These are phyloP conservation scores for Pseudotsuga menziesii DNA, from an alignment of 75 land plant genomes.

Conservation along the genomic window DNA sequence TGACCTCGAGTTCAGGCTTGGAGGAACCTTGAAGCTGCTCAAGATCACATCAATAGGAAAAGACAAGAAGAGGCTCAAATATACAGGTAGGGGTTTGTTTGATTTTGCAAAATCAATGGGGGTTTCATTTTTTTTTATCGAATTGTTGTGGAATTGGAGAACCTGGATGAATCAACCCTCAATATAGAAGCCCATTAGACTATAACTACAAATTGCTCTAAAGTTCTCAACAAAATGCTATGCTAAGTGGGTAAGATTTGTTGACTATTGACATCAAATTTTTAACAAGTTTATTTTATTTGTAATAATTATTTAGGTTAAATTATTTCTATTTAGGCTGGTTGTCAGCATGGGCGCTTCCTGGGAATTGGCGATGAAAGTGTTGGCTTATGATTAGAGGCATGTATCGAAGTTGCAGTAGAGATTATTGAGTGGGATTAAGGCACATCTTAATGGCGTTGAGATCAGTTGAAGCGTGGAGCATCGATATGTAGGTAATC, in stretches of 20 bases:
- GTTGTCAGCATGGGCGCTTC: constrained; percentile 93
- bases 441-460: constrained; percentile 63
- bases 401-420: constrained; percentile 55
- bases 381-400: constrained; percentile 78
- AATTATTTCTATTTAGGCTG: no score
- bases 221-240: constrained; percentile 17
- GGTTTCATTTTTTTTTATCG: constrained; percentile 17
- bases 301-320: no score
- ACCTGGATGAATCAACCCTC: constrained; percentile 11
- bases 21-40: constrained; percentile 21
- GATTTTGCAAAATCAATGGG: constrained; percentile 21
- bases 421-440: constrained; percentile 64
- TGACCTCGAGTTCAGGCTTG: constrained; percentile 39
- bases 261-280: constrained; percentile 12
- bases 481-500: constrained; percentile 65
- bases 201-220: constrained; percentile 24
- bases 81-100: constrained; percentile 19
- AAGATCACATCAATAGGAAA: constrained; percentile 14
- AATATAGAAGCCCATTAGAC: constrained; percentile 17
- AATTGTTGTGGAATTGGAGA: constrained; percentile 15
- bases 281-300: no score
- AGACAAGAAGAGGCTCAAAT: not conserved
- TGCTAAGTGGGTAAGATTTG: constrained; percentile 16
- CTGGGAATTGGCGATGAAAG: constrained; percentile 74
- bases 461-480: constrained; percentile 86